These are phyloP conservation scores for Salix koriyanagi DNA, from an alignment of 345 rosid genomes.

Conservation along the genomic window DNA sequence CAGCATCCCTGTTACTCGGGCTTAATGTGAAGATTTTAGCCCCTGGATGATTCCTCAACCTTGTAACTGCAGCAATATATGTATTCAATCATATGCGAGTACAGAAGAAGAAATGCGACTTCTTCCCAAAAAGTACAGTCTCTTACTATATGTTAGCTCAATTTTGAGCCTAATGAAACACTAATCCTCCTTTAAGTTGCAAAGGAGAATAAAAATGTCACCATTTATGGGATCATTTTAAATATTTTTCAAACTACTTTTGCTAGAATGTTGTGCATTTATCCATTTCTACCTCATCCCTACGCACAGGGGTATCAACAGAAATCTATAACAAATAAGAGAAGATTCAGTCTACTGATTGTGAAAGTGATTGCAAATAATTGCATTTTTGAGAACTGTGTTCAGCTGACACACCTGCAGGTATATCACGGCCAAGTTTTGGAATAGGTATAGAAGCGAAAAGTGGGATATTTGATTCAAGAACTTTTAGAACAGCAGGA, in stretches of 20 bases:
- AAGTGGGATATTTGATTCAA: constrained; percentile 52
- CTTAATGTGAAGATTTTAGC: constrained; percentile 47
- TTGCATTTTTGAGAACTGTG: neutral
- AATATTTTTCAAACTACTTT: neutral
- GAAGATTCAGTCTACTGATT: neutral
- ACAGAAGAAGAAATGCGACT: neutral
- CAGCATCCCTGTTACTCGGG: constrained; percentile 46
- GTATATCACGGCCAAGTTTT: constrained; percentile 52
- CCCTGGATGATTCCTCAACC: constrained; percentile 56
- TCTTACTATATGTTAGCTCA: neutral
- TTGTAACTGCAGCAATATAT: constrained; percentile 42
- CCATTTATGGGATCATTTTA: neutral
- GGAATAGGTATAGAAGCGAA: constrained; percentile 61
- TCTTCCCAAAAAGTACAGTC: neutral
- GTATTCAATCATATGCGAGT: neutral
- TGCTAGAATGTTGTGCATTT: too few relatives aligned
- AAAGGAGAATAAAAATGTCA: neutral
- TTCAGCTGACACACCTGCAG: constrained; percentile 41
- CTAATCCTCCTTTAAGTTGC: neutral
- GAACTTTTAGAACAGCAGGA: constrained; percentile 57
- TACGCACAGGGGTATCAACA: neutral
- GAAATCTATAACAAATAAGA: neutral
- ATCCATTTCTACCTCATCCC: too few relatives aligned
- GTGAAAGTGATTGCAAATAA: neutral
- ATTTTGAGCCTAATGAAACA: neutral